phyloP scores from a whole-genome alignment of 129 eudicot species.

The Artemisia argyi region DNA sequence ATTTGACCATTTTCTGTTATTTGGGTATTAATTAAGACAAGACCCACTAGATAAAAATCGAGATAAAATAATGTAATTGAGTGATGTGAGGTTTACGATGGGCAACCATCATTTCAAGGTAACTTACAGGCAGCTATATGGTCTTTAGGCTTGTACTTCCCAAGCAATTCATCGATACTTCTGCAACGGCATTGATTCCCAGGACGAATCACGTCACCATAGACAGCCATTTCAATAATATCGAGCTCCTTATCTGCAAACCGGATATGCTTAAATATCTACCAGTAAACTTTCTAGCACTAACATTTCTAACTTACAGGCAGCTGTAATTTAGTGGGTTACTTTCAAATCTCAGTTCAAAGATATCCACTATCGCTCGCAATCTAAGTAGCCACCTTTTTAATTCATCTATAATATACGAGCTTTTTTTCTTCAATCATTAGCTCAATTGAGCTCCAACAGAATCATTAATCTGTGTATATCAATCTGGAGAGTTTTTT shows the following conservation, averaged over 20 bases:
- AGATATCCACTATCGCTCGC: not conserved
- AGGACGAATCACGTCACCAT: conserved; percentile 93
- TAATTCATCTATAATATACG: not conserved
- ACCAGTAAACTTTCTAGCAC: no score
- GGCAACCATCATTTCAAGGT: conserved; percentile 38
- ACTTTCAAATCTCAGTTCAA: conserved; percentile 2
- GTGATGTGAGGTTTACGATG: not conserved
- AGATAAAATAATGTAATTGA: not conserved
- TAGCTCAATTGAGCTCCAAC: conserved; percentile 20
- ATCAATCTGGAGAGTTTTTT: not conserved
- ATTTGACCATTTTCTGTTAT: conserved; percentile 17
- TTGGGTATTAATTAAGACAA: not conserved
- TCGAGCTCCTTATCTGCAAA: conserved; percentile 89
- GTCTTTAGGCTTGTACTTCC: conserved; percentile 72
- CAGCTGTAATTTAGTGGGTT: not conserved
- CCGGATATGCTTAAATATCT: not conserved
- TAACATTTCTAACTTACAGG: no score
- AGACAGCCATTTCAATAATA: conserved; percentile 94
- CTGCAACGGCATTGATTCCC: conserved; percentile 94
- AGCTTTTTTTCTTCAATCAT: not conserved
- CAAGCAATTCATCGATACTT: conserved; percentile 84
- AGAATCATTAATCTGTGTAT: conserved; percentile 11
- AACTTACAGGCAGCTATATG: conserved; percentile 66
- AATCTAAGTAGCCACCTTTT: conserved; percentile 5
- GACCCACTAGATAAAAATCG: not conserved